Percentiles rank a stretch among this genome's conserved stretches.
These are phyloP conservation scores for Lodderomyces oxycetoniae DNA, from an alignment of 1,139 yeast genomes.

Conservation along the genomic window DNA sequence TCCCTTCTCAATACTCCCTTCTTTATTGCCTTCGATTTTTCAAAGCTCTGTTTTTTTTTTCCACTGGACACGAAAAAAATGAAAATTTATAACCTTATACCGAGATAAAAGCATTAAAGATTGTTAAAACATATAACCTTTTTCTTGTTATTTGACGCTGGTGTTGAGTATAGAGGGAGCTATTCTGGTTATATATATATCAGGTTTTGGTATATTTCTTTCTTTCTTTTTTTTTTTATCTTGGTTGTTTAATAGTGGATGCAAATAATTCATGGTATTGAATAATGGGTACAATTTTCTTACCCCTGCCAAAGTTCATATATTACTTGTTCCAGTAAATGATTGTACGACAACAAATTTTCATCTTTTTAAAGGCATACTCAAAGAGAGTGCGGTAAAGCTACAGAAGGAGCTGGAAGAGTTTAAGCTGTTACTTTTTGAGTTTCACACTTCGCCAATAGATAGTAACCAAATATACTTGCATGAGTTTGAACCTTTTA, in stretches of 20 bases:
- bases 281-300: constrained; percentile 20
- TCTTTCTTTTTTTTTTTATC: neutral
- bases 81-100: too few relatives aligned
- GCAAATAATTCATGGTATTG: neutral
- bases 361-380: neutral
- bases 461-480: constrained; percentile 60
- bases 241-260: neutral
- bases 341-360: constrained; percentile 31
- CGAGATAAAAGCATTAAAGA: too few relatives aligned
- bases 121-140: too few relatives aligned
- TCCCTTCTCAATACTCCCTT: too few relatives aligned
- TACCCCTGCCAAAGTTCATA: constrained; percentile 62
- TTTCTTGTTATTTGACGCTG: too few relatives aligned
- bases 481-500: constrained; percentile 84
- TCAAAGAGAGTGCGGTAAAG: neutral
- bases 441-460: constrained; percentile 44
- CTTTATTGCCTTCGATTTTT: too few relatives aligned
- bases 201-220: constrained; percentile 1
- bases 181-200: too few relatives aligned
- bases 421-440: constrained; percentile 40
- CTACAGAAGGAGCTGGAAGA: constrained; percentile 17
- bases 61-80: too few relatives aligned
- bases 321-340: constrained; percentile 69
- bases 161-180: too few relatives aligned
- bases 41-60: too few relatives aligned